These are phyloP conservation scores for Astrothelium macrocarpum DNA, from an alignment of 495 filamentous ascomycete species.

Conservation along the genomic window DNA sequence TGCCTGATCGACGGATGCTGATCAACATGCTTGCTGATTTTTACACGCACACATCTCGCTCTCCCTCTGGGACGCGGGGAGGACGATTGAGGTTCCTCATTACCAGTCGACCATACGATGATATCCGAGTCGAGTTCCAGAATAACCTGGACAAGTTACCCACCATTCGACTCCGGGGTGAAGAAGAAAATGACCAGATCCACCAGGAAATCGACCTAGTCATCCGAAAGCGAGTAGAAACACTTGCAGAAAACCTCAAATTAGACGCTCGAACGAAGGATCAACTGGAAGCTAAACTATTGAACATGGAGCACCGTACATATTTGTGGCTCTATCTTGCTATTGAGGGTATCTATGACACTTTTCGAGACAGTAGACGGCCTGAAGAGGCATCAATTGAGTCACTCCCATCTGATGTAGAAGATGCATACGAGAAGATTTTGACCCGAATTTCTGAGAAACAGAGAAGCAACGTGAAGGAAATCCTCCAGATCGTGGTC, in stretches of 20 bases:
- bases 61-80: neutral
- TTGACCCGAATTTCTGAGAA: neutral
- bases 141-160: conserved; percentile 5
- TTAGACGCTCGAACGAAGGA: neutral
- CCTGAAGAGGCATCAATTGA: neutral
- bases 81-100: conserved; percentile 34
- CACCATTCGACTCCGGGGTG: conserved; percentile 30
- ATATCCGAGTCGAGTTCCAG: conserved; percentile 28
- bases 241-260: conserved; percentile 17
- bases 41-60: neutral
- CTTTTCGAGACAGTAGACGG: neutral
- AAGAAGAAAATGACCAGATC: conserved; percentile 32
- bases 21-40: conserved; percentile 11
- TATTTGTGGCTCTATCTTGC: neutral
- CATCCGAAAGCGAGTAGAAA: conserved; percentile 24
- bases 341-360: neutral
- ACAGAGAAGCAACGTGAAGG: neutral
- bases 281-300: neutral
- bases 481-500: neutral
- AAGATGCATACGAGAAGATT: conserved; percentile 6
- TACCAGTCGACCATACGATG: conserved; percentile 37
- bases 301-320: neutral
- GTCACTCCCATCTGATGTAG: neutral
- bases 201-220: conserved; percentile 34
- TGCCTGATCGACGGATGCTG: conserved; percentile 8